phyloP scores from a whole-genome alignment of 306 rosid species.

The Vicia sativa region DNA sequence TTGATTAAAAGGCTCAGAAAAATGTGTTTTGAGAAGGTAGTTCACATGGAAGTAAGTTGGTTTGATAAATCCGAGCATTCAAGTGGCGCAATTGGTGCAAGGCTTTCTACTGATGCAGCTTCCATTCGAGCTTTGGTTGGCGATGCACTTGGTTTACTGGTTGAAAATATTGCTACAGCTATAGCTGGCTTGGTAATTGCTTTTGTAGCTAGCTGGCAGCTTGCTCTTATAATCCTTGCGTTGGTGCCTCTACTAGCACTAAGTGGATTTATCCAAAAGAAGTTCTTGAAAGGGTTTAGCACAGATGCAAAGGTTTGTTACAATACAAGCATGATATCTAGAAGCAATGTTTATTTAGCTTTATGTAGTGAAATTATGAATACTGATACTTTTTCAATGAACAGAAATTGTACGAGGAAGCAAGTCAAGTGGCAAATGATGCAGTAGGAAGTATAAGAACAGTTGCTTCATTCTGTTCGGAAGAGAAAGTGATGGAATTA shows the following conservation, averaged over 20 bases:
- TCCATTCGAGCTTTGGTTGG: conserved; percentile 56
- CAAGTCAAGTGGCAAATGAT: conserved; percentile 81
- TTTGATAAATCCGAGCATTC: conserved; percentile 66
- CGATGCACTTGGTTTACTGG: conserved; percentile 61
- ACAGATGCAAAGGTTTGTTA: conserved; percentile 59
- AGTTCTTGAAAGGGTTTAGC: conserved; percentile 61
- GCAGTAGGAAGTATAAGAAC: conserved; percentile 87
- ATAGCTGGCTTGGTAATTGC: conserved; percentile 54
- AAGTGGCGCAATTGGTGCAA: conserved; percentile 59
- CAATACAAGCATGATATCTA: background rate
- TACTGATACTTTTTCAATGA: background rate
- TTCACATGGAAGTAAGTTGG: conserved; percentile 74
- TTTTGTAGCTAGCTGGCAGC: conserved; percentile 59
- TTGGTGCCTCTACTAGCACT: conserved; percentile 52
- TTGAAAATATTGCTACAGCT: conserved; percentile 55
- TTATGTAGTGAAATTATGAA: conserved; percentile 1
- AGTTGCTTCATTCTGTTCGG: conserved; percentile 85
- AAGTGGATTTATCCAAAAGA: conserved; percentile 52
- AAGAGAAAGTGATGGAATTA: conserved; percentile 72
- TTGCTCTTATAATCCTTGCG: conserved; percentile 58
- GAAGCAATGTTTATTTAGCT: background rate
- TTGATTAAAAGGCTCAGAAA: conserved; percentile 50
- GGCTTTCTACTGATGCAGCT: conserved; percentile 67
- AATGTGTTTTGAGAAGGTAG: conserved; percentile 57
- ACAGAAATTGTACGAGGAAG: conserved; percentile 77